Percentiles rank a stretch among this genome's conserved stretches.
Conservation (phyloP, 441 rosid species). For the Croton laevigatus region DNA sequence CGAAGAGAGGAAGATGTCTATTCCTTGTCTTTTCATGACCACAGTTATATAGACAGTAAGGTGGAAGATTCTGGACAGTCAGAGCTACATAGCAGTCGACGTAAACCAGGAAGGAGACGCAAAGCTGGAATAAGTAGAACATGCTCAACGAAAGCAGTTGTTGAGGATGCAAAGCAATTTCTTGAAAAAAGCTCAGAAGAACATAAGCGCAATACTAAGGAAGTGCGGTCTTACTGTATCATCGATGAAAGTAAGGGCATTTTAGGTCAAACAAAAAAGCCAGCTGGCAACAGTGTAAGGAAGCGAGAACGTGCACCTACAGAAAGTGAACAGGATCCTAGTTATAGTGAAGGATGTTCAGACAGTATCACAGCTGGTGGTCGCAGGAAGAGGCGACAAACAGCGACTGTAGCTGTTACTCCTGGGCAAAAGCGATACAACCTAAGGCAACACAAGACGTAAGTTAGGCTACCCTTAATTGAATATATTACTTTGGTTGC, state of each 20-base stretch:
- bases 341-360: slow-evolving; percentile 62
- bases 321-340: slow-evolving; percentile 51
- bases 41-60: slow-evolving; percentile 49
- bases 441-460: slow-evolving; percentile 72
- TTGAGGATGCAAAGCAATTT: slow-evolving; percentile 57
- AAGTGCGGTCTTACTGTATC: slow-evolving; percentile 21
- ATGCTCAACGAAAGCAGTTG: slow-evolving; percentile 45
- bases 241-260: slow-evolving; percentile 38
- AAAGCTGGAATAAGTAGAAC: slow-evolving; percentile 51
- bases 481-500: neutral
- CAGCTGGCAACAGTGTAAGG: slow-evolving; percentile 33
- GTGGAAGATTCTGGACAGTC: slow-evolving; percentile 60
- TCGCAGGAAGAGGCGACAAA: slow-evolving; percentile 61
- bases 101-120: slow-evolving; percentile 46
- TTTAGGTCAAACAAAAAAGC: slow-evolving; percentile 36
- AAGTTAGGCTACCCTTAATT: slow-evolving; percentile 28
- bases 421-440: slow-evolving; percentile 71
- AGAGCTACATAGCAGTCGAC: slow-evolving; percentile 35
- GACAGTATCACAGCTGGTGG: slow-evolving; percentile 63
- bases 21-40: slow-evolving; percentile 50
- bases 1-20: slow-evolving; percentile 32
- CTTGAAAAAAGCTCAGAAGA: slow-evolving; percentile 42
- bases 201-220: slow-evolving; percentile 24
- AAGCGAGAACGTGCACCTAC: slow-evolving; percentile 52
- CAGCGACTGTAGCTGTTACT: slow-evolving; percentile 35